Evolutionary conservation across 2,329 filamentous ascomycete genomes (phyloP).

Genomic region (Ascochyta pisi): DNA sequence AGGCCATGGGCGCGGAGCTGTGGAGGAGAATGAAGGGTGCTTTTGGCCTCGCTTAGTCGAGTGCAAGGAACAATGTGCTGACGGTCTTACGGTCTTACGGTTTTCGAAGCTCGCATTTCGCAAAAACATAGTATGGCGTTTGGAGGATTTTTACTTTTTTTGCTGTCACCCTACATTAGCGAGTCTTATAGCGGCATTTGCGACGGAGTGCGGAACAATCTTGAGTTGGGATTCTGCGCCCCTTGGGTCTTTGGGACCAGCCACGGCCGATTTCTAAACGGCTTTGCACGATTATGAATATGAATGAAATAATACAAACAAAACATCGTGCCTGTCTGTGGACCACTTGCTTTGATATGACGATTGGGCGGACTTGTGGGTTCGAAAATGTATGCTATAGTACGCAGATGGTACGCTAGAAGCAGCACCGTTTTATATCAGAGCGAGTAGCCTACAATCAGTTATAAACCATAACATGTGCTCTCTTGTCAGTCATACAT

Average conservation of each 20-base stretch:
- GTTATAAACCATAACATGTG: too few species aligned
- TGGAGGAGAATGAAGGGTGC: constrained; percentile 45
- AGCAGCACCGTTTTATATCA: too few species aligned
- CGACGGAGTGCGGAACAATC: background rate
- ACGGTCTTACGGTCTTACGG: background rate
- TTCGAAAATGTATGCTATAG: too few species aligned
- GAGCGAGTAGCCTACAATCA: too few species aligned
- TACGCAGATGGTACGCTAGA: too few species aligned
- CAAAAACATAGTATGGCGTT: background rate
- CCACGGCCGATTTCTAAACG: background rate
- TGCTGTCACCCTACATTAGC: background rate
- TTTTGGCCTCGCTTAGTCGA: constrained; percentile 31
- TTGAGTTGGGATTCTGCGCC: constrained; percentile 1
- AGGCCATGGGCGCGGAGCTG: constrained; percentile 60
- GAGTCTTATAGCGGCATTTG: background rate
- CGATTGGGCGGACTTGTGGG: too few species aligned
- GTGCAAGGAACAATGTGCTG: background rate
- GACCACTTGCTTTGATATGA: background rate
- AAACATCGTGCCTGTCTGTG: too few species aligned
- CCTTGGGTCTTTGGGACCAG: constrained; percentile 4
- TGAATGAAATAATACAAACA: background rate
- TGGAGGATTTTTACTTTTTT: background rate
- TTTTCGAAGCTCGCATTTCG: background rate
- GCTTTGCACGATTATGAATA: background rate
- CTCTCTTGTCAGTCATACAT: too few species aligned